Evolutionary conservation across 768 basidiomycete species (phyloP), one percentile per base, ranked within the genome.

Genomic region (Dacryopinax primogenitus): DNA sequence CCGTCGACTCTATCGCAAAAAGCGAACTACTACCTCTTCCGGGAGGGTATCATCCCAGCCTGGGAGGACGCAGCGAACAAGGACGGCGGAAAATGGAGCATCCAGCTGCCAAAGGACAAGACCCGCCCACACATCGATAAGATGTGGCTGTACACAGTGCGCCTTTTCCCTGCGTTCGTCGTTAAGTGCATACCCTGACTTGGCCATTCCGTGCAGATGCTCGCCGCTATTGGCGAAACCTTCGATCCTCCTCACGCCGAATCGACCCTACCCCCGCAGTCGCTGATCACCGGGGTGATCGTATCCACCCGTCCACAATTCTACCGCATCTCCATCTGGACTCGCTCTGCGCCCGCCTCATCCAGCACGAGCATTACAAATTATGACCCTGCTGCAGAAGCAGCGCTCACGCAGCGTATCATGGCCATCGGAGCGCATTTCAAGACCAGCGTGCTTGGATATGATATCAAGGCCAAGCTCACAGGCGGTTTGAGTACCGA

Each of bases 21-120:
- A 78, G 92, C 93, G n/a, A 98, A 98, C 74, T 99, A 99, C 76
- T 99, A 98, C 78, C 80, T 99, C 68, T 98, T 99, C 86, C 97
- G 94, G 92, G 92, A 92, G 71, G 90, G 87, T 30, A 96, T 97
- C 69, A 95, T 95, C 69, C 93, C 93, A 6, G 94, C 94, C 63
- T 96, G 93, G 93, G 94, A 96, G 73, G 94, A 96, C 70, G 87
- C 91, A 58, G 92, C 92, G 21, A 99, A 99, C 78, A 93, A 93
- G 75, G 81, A 88, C 69, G 96, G 96, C 63, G 96, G 96, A 62
- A 99, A 99, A 79, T 99, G 96, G 96, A 89, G 88, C 72, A 92
- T 98, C 67, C 96, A 99, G 75, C 78, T 99, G 26, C 96, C 96
- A 26, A 87, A 88, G 76, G 95, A 97, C 71, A 98, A 97, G 79